Base-by-base conservation (phyloP, 2,329 filamentous ascomycete species). In the Exophiala xenobiotica region DNA sequence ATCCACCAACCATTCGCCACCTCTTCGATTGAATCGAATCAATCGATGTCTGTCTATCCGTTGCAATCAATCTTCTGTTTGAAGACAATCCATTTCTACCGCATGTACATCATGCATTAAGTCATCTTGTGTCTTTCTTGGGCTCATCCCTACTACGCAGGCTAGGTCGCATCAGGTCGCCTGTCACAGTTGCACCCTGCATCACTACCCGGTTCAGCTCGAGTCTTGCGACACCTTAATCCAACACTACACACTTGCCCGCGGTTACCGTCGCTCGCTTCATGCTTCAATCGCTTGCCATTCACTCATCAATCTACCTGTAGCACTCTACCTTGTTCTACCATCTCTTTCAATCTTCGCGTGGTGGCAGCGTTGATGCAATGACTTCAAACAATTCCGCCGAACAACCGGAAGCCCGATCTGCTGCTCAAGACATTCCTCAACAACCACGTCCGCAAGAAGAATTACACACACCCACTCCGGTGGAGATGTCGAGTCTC, bases 401-500 rank as follows among this genome's bases (percentile, higher is more conserved):
- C 40, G 29, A 41, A 29, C 47, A 51, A 22, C 38, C 45, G 22
- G 37, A 49, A 7, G 4, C 47, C 33, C 44, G 38, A 35, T 44
- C 58, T n/a, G 3, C 45, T n/a, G 44, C 57, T 24, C 57, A 58
- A 46, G 55, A 56, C 46, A 56, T 53, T 31, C 55, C 51, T 41
- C 51, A 51, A 38, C 54, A 46, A 49, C 26, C 38, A 26, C 46
- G 33, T 22, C 6, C 49, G 35, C 51, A 54, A 40, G 44, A 58
- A 23, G 48, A 53, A 19, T 27, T 53, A 14, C 39, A 39, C 22
- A 37, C 51, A 7, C 48, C 51, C 6, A 52, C 58, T 20, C 53
- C 54, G 4, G 43, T 58, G 41, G 59, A 62, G 46, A 58, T 62
- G 61, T 62, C 54, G 18, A 55, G 35, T 37, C 53, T 60, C 4